A percentile compares a stretch with the other conserved stretches of the same genome.
Evolutionary conservation across 2,329 filamentous ascomycete genomes (phyloP).

Genomic region (Penicillium paneum): DNA sequence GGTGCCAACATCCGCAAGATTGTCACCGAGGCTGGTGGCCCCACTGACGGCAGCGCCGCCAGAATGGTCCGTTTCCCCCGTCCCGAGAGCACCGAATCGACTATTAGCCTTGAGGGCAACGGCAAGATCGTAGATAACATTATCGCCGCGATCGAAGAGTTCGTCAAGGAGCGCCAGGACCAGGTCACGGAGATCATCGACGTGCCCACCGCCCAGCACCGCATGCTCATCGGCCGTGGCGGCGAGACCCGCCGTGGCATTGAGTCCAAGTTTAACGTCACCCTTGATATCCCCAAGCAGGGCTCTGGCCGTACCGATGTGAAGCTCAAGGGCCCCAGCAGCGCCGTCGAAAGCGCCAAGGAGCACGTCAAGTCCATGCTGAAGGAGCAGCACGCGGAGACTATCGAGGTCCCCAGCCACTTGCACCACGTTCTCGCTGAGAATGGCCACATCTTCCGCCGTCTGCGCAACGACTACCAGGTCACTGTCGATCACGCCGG

Average conservation of each 20-base stretch:
- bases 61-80: conserved; percentile 94
- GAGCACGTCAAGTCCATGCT: conserved; percentile 72
- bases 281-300: conserved; percentile 87
- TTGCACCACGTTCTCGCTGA: conserved; percentile 78
- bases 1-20: conserved; percentile 83
- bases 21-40: conserved; percentile 82
- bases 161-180: conserved; percentile 78
- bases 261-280: conserved; percentile 80
- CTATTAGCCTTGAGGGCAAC: conserved; percentile 84
- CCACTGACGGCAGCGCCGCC: conserved; percentile 78
- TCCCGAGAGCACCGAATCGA: conserved; percentile 74
- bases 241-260: conserved; percentile 82
- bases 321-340: conserved; percentile 76
- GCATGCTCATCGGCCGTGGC: conserved; percentile 84
- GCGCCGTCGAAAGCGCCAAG: conserved; percentile 80
- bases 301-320: conserved; percentile 79
- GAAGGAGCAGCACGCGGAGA: conserved; percentile 85
- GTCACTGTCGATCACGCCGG: conserved; percentile 91
- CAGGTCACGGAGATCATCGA: conserved; percentile 77
- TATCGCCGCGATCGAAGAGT: conserved; percentile 71
- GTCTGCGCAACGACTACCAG: conserved; percentile 76
- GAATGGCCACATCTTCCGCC: conserved; percentile 90
- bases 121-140: conserved; percentile 85
- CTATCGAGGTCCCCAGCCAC: conserved; percentile 74
- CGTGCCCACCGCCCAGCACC: conserved; percentile 84